Evolutionary conservation across 768 basidiomycete genomes (phyloP), one percentile per base, ranked within the genome.

Genomic region (Boletus rubescentipes): DNA sequence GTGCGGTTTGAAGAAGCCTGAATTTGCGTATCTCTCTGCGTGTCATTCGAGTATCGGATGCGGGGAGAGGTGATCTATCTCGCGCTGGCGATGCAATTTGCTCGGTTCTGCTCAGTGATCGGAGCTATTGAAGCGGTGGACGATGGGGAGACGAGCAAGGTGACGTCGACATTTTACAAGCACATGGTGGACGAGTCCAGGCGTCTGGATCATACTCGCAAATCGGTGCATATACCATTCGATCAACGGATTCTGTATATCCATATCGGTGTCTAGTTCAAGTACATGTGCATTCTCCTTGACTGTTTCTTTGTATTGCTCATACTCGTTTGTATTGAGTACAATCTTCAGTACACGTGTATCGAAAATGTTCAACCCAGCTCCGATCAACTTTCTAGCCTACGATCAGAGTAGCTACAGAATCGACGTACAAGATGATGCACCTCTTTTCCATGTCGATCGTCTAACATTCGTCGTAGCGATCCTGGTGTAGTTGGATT

Each of bases 401-500:
- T 35, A 32, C n/a, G n/a, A n/a, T 42, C 14, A 40, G 30, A 12
- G n/a, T 15, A 39, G 9, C 6, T 16, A 34, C 20, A 29, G 11
- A 12, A 39, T 30, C 16, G 36, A 45, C 73, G 39, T 62, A 80
- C 79, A 81, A 67, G 51, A 74, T 72, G 57, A 88, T 72, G 53
- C 72, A 61, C 53, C 79, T 61, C 23, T 67, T 62, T 3, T 67
- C 61, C 69, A 82, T 86, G 68, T 87, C 78, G 64, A 88, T 66
- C 0, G 67, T 70, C 85, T 83, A 86, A 26, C 26, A 57, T 85
- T 76, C 21, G 70, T 71, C 5, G 82, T 79, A 11, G 66, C 60
- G 60, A 84, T 70, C 39, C 77, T 61, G 16, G 65, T 63, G 63
- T 82, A 85, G 72, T 87, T 87, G n/a, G 83, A 75, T 57, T 83